Evolutionary conservation across 2,329 filamentous ascomycete genomes (phyloP), one percentile per base, ranked within the genome.

Genomic region (Phaeomoniella chlamydospora): DNA sequence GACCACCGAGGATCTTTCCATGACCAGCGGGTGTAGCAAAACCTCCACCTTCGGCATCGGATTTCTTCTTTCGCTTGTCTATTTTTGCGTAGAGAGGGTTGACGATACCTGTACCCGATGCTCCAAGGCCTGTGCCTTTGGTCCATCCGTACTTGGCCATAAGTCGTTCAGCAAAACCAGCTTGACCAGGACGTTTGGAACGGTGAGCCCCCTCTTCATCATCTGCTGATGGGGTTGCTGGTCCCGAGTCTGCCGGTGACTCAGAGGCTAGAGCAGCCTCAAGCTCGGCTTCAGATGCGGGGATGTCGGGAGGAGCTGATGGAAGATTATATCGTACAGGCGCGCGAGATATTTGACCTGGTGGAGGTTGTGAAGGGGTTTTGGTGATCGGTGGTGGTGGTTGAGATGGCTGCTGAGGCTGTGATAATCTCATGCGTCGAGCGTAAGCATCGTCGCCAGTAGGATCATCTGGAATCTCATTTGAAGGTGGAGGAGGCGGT

Each of bases 71-170:
- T 18, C 80, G 72, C 61, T 90, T 92, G 48, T 90, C 79, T n/a
- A 88, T 72, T 48, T 94, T 75, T 16, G 88, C 81, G 33, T 76
- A 75, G 3, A 98, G 64, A 3, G 87, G 83, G 15, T 86, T 83
- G 37, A 84, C 69, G 48, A 98, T 94, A 41, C 90, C 90, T 15
- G 77, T 75, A 18, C 75, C 76, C 42, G 78, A 72, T 12, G 84
- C 86, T 45, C 90, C 90, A 3, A 98, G 73, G 14, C 90, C 90
- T 42, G 79, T 72, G 15, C 90, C 90, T 50, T 87, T 80, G 22
- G 77, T 79, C 83, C 87, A 96, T 37, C 90, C 90, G 59, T 94
- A 90, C 54, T 94, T 96, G 41, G 75, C 72, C 75, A 98, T 85
- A 38, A 96, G 72, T 19, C 86, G 80, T 45, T 86, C 74, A 0